Percentiles rank a stretch among this genome's conserved stretches.
phyloP scores from a whole-genome alignment of 1,284 basidiomycete species.

The Boletus smithii region DNA sequence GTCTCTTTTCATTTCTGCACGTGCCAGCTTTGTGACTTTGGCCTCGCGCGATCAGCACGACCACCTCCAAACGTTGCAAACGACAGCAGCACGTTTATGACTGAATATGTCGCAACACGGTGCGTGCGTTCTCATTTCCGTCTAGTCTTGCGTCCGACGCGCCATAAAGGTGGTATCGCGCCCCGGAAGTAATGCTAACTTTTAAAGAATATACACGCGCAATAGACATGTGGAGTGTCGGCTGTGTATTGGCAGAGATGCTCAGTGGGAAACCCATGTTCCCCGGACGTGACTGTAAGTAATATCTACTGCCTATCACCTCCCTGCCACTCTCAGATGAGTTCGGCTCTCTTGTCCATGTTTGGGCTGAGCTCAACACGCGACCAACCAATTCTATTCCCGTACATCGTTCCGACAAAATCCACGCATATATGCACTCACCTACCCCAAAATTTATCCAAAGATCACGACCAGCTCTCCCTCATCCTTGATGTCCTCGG shows the following conservation, averaged over 20 bases:
- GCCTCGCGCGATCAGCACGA: conserved; percentile 80
- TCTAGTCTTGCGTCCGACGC: conserved; percentile 1
- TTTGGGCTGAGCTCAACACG: background rate
- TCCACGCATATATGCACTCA: conserved; percentile 1
- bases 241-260: conserved; percentile 94
- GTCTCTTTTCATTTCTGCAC: conserved; percentile 8
- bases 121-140: conserved; percentile 27
- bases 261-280: conserved; percentile 87
- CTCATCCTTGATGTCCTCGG: conserved; percentile 83
- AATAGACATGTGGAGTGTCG: conserved; percentile 92
- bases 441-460: background rate
- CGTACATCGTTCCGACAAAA: background rate
- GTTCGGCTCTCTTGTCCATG: conserved; percentile 1
- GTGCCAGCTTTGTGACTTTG: conserved; percentile 84
- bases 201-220: conserved; percentile 93
- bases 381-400: background rate
- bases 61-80: conserved; percentile 78
- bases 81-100: conserved; percentile 89
- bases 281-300: conserved; percentile 78
- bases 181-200: conserved; percentile 93
- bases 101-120: conserved; percentile 90
- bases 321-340: conserved; percentile 1
- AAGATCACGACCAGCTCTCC: conserved; percentile 87
- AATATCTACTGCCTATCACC: background rate
- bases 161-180: conserved; percentile 79